A percentile compares a stretch with the other conserved stretches of the same genome.
Evolutionary conservation across 768 basidiomycete genomes (phyloP).

Genomic region (Collybia mongolica): DNA sequence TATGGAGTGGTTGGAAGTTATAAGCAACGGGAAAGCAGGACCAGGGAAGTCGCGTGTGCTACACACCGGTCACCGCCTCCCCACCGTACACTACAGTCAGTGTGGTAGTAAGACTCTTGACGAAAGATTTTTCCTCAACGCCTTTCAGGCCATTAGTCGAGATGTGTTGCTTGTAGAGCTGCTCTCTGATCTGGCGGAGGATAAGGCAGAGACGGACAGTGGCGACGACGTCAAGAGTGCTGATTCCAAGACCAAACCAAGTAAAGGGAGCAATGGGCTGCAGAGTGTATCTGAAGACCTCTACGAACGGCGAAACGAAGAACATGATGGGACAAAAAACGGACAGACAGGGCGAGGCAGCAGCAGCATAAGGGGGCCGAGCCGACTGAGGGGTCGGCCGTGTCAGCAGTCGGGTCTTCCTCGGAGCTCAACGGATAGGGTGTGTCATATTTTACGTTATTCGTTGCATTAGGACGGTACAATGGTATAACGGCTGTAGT

Average conservation of each 20-base stretch:
- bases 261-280: constrained; percentile 64
- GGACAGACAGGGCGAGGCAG: not conserved
- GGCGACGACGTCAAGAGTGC: constrained; percentile 65
- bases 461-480: constrained; percentile 11
- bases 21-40: constrained; percentile 2
- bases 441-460: not conserved
- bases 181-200: constrained; percentile 66
- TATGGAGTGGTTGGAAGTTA: constrained; percentile 21
- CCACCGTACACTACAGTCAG: constrained; percentile 76
- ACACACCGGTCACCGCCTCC: constrained; percentile 66
- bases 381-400: no score
- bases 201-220: constrained; percentile 68
- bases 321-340: constrained; percentile 25
- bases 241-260: constrained; percentile 61
- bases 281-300: constrained; percentile 51
- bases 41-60: constrained; percentile 1
- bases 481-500: constrained; percentile 75
- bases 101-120: constrained; percentile 54
- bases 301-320: constrained; percentile 40
- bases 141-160: constrained; percentile 32
- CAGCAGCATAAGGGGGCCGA: not conserved
- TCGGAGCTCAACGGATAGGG: no score
- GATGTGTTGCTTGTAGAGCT: constrained; percentile 41
- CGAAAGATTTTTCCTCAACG: constrained; percentile 54
- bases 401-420: no score